Evolutionary conservation across 2,329 filamentous ascomycete species (phyloP).

Genomic region (Thermothelomyces thermophilus): DNA sequence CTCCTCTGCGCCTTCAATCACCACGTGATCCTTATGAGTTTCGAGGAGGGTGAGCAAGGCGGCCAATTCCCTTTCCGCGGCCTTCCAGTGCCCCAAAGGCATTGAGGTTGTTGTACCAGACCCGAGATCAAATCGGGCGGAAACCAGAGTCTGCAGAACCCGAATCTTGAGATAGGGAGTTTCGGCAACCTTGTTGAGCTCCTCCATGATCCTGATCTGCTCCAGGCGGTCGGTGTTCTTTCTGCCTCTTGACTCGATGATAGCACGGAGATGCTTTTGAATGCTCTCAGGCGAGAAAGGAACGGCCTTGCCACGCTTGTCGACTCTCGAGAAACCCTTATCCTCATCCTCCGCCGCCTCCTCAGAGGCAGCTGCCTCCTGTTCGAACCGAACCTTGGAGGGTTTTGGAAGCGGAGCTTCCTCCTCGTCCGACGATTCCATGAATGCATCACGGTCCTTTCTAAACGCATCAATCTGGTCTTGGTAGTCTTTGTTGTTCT

Average conservation of each 20-base stretch:
- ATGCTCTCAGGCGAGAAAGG: constrained; percentile 96
- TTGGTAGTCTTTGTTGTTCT: constrained; percentile 94
- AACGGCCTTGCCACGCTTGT: constrained; percentile 79
- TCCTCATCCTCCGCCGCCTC: constrained; percentile 59
- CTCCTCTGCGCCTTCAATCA: constrained; percentile 88
- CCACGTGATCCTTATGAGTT: constrained; percentile 69
- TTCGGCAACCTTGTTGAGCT: constrained; percentile 78
- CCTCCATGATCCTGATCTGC: constrained; percentile 97
- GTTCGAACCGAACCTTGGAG: constrained; percentile 43
- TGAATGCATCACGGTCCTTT: constrained; percentile 76
- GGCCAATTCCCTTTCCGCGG: constrained; percentile 79
- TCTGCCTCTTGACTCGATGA: constrained; percentile 93
- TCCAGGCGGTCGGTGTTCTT: constrained; percentile 96
- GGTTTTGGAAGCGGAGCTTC: constrained; percentile 50
- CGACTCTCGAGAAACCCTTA: constrained; percentile 83
- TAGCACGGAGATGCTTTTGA: constrained; percentile 88
- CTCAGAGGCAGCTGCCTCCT: constrained; percentile 41
- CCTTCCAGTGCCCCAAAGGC: constrained; percentile 95
- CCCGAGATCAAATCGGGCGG: constrained; percentile 88
- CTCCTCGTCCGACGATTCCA: constrained; percentile 78
- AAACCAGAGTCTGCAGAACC: constrained; percentile 83
- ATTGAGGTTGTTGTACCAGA: constrained; percentile 73
- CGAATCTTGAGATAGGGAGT: constrained; percentile 93
- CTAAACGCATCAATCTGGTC: constrained; percentile 81
- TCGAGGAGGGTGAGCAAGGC: constrained; percentile 74